Conservation (phyloP, 257 asterid species). For the Agastache rugosa region DNA sequence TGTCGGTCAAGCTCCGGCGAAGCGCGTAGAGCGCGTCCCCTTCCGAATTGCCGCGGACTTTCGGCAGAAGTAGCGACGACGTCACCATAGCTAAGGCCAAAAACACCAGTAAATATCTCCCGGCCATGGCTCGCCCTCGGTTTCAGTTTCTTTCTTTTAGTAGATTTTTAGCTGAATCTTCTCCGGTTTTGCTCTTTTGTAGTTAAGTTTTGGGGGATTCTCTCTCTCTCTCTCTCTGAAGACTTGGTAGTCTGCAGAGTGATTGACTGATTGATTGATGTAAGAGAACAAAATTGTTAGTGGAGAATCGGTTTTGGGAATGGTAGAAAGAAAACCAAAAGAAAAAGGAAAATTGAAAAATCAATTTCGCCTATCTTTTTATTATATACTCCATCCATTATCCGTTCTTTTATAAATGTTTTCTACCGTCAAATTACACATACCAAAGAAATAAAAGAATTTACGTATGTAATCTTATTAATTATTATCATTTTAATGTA, state of each 20-base stretch:
- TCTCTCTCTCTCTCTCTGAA: not conserved
- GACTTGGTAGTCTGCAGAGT: slow-evolving; percentile 25
- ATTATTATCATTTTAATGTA: too few relatives aligned
- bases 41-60: slow-evolving; percentile 54
- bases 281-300: slow-evolving; percentile 25
- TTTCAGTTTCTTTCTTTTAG: not conserved
- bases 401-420: too few relatives aligned
- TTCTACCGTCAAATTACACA: too few relatives aligned
- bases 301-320: slow-evolving; percentile 48
- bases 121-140: slow-evolving; percentile 42
- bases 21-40: slow-evolving; percentile 68
- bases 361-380: not conserved
- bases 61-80: slow-evolving; percentile 35
- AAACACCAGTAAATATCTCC: slow-evolving; percentile 39
- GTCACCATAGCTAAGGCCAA: slow-evolving; percentile 40
- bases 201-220: slow-evolving; percentile 19
- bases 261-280: slow-evolving; percentile 45
- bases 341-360: not conserved
- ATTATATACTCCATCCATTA: too few relatives aligned
- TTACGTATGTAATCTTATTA: too few relatives aligned
- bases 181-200: not conserved
- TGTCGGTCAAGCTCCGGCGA: slow-evolving; percentile 60
- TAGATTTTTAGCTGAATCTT: slow-evolving; percentile 5
- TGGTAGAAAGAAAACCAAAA: slow-evolving; percentile 23
- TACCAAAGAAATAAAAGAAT: too few relatives aligned